phyloP scores from a whole-genome alignment of 306 rosid genomes.

The Alnus rubra region DNA sequence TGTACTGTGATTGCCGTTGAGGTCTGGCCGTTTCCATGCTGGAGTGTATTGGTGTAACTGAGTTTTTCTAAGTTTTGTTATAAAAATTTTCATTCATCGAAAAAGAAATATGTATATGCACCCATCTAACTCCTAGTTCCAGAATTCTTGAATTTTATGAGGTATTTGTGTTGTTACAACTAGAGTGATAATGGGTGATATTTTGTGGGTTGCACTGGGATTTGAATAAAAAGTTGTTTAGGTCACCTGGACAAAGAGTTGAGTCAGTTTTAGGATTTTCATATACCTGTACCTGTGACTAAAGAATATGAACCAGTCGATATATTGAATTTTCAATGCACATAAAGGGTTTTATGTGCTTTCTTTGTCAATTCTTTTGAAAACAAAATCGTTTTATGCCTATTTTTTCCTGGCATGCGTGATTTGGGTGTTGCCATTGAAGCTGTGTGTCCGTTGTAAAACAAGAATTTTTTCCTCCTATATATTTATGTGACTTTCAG shows the following conservation, averaged over 20 bases:
- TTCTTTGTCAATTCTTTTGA: not conserved
- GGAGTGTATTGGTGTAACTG: too few relatives aligned
- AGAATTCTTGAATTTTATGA: not conserved
- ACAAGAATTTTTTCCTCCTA: not conserved
- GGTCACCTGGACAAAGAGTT: not conserved
- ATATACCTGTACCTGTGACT: not conserved
- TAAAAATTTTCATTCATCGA: too few relatives aligned
- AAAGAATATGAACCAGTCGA: not conserved
- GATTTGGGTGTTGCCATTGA: not conserved
- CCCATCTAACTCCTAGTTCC: not conserved
- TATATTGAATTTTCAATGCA: not conserved
- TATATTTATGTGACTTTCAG: not conserved
- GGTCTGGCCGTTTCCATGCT: too few relatives aligned
- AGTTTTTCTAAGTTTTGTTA: too few relatives aligned
- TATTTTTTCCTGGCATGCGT: not conserved
- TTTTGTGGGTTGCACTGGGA: not conserved
- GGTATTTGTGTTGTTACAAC: not conserved
- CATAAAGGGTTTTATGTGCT: not conserved
- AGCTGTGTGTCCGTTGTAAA: not conserved
- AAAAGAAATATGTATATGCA: not conserved
- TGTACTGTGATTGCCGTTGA: too few relatives aligned
- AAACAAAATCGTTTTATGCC: not conserved
- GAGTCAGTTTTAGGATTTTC: not conserved
- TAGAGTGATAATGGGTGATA: not conserved
- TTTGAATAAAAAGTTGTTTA: not conserved